Evolutionary conservation across 169 alveolate genomes (phyloP), one percentile per base, ranked within the genome.

Genomic region (Cryptosporidium sp.): DNA sequence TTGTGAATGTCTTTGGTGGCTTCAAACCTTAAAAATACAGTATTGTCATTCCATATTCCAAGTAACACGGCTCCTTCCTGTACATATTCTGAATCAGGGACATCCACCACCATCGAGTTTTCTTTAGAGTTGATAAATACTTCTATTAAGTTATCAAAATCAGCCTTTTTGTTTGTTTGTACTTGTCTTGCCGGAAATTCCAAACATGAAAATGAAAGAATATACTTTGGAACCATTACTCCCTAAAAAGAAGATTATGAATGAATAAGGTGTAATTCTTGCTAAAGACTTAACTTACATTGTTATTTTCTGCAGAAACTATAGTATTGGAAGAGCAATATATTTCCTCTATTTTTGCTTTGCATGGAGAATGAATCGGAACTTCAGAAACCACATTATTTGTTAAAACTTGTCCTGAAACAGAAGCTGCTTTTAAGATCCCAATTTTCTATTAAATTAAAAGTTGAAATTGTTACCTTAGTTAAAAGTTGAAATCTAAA

Each of bases 241-340:
- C 89, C 69, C 89, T 80, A 39, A 8, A 61, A 65, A 80, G 3
- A 29, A 55, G n/a, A 23, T 18, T 3, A 26, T 9, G 12, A 55
- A 7, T 21, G 16, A 16, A n/a, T n/a, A 26, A 67, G n/a, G 14
- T 6, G 3, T 21, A 67, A 10, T 18, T 16, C 3, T 21, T 5
- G 33, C 1, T 61, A 26, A 21, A 18, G 21, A 65, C 89, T 67
- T 62, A 80, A 80, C 89, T 67, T 80, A 80, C 89, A 33, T 59
- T 65, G 29, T 48, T 65, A 33, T 62, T 62, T n/a, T 62, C 80
- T 5, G 80, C 74, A 35, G 29, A 41, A 43, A 80, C 58, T 41
- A 62, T 48, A 4, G 80, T 12, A 23, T 52, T 43, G 10, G 89
- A 80, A 0, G 21, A 33, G n/a, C 55, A 37, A 41, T 43, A 80